A percentile compares a stretch with the other conserved stretches of the same genome.
Evolutionary conservation across 176 grass and related monocot species (phyloP).

Genomic region (Avena eriantha): DNA sequence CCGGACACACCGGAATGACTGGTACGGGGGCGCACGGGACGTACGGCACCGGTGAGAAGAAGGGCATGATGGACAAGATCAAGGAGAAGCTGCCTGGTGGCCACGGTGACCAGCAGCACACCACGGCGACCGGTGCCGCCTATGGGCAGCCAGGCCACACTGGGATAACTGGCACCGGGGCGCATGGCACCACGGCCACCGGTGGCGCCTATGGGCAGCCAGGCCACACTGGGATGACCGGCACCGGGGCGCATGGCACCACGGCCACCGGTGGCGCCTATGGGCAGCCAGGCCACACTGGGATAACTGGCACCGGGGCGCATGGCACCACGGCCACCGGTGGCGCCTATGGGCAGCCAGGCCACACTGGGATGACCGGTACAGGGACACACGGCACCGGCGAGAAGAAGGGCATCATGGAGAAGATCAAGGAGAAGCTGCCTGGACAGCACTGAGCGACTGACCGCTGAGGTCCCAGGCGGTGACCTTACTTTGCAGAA

Average conservation of each 20-base stretch:
- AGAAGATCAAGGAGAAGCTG: constrained; percentile 21
- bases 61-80: background rate
- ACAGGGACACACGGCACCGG: background rate
- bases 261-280: background rate
- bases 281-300: background rate
- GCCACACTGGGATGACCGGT: background rate
- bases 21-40: background rate
- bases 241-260: background rate
- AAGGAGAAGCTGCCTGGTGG: background rate
- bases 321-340: background rate
- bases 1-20: background rate
- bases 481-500: background rate
- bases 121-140: background rate
- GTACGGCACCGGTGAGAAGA: background rate
- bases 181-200: background rate
- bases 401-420: background rate
- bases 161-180: background rate
- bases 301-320: background rate
- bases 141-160: background rate
- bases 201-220: background rate
- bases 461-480: background rate
- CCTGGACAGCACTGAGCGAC: constrained; percentile 1
- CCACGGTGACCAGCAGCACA: background rate
- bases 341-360: background rate
- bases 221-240: background rate